Evolutionary conservation across 192 early-diverging fungal genomes (phyloP), one percentile per base, ranked within the genome.

Genomic region (Coemansia sp.): DNA sequence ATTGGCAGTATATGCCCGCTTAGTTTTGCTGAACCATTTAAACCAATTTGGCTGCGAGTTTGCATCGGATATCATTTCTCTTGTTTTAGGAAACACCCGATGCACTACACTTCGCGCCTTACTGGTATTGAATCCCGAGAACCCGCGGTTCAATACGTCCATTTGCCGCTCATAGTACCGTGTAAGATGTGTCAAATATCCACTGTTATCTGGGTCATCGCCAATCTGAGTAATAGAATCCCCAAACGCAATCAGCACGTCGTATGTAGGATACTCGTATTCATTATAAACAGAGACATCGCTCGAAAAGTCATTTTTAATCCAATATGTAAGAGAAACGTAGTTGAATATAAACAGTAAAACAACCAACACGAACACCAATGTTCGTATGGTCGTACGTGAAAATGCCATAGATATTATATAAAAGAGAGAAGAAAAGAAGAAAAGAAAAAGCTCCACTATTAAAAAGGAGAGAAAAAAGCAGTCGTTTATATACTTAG

Each of bases 71-170:
- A 28, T 8, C 10, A 12, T 48, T 31, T 11, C 3, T 23, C 13
- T 19, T 7, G 53, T 54, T 41, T 61, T 73, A 10, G 79, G 81
- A 1, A 92, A 68, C 18, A 89, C 61, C 26, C 78, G 75, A 5
- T 62, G 63, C 3, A 87, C 72, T 15, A 92, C 44, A 8, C 70
- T 64, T 38, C 82, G 70, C 3, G 76, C 81, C 59, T 81, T 75
- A 31, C 79, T 81, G 6, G 87, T 85, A 51, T 85, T 94, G 68
- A 86, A 91, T 13, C 88, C 90, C 23, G 86, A 82, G 59, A 82
- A 89, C 2, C 92, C 92, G 6, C 91, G 79, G 51, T 89, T 89
- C 28, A 91, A 55, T 3, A 94, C 72, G 42, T 91, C 90, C 18
- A 87, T 51, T 56, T 81, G 84, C 26, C 88, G 85, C 52, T 82